Evolutionary conservation across 768 basidiomycete species (phyloP).

Genomic region (Boletus vermiculosoides): DNA sequence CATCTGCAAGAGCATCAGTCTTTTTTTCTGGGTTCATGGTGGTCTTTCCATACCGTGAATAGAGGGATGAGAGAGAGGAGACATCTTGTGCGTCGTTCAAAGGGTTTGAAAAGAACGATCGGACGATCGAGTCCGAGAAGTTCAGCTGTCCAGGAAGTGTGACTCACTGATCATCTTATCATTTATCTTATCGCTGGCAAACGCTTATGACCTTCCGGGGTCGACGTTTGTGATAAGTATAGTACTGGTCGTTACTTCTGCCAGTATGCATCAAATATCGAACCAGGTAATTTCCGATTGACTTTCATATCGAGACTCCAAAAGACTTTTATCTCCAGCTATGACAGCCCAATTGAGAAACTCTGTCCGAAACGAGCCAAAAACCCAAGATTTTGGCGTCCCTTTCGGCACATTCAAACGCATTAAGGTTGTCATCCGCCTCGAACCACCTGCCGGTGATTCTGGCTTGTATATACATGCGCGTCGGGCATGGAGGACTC

Average conservation of each 20-base stretch:
- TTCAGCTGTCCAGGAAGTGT: not conserved
- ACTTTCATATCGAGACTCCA: not conserved
- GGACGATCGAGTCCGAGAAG: constrained; percentile 1
- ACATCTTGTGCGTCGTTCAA: constrained; percentile 37
- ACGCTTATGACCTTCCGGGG: too few relatives aligned
- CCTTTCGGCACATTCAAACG: not conserved
- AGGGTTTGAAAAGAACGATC: not conserved
- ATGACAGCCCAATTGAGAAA: not conserved
- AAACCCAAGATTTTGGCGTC: not conserved
- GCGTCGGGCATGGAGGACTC: too few relatives aligned
- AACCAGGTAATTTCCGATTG: too few relatives aligned
- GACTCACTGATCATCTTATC: constrained; percentile 6
- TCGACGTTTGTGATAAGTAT: not conserved
- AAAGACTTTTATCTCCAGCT: not conserved
- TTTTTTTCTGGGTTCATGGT: constrained; percentile 4
- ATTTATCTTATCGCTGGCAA: not conserved
- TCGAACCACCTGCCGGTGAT: too few relatives aligned
- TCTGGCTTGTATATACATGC: not conserved
- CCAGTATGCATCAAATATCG: too few relatives aligned
- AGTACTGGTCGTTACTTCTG: not conserved
- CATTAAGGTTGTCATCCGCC: not conserved
- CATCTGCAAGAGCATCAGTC: constrained; percentile 48
- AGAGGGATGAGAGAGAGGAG: constrained; percentile 56
- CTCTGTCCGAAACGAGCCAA: not conserved
- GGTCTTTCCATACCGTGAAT: constrained; percentile 42